A percentile compares a stretch with the other conserved stretches of the same genome.
phyloP scores from a whole-genome alignment of 2,329 filamentous ascomycete species.

The Paradendryphiella salina region DNA sequence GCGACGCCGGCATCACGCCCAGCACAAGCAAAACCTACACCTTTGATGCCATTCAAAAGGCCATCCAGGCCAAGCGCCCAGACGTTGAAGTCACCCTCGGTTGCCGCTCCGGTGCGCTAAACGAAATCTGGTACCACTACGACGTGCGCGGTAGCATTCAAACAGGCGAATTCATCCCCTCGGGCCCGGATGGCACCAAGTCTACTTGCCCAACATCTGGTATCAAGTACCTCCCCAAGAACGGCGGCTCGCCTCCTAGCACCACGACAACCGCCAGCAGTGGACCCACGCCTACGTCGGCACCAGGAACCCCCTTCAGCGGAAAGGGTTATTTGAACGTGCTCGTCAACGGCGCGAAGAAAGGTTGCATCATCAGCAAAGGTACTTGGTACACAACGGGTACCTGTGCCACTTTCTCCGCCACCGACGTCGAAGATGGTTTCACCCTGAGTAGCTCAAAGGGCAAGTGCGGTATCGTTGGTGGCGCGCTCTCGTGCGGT shows the following conservation, averaged over 20 bases:
- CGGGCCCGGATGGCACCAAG: constrained; percentile 60
- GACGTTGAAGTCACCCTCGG: constrained; percentile 64
- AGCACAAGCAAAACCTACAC: constrained; percentile 62
- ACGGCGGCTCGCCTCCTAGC: constrained; percentile 28
- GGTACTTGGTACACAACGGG: constrained; percentile 70
- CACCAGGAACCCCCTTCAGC: constrained; percentile 54
- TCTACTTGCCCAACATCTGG: constrained; percentile 65
- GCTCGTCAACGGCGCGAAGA: constrained; percentile 51
- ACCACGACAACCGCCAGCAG: constrained; percentile 34
- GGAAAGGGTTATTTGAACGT: constrained; percentile 66
- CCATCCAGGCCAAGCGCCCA: constrained; percentile 58
- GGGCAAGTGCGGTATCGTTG: constrained; percentile 58
- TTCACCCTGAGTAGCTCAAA: constrained; percentile 43
- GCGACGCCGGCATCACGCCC: constrained; percentile 63
- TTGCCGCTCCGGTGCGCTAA: constrained; percentile 54
- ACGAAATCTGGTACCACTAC: constrained; percentile 66
- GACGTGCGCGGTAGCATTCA: constrained; percentile 63
- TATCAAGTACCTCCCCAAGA: constrained; percentile 68
- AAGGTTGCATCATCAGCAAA: constrained; percentile 68
- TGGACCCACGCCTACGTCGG: constrained; percentile 32
- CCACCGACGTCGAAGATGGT: constrained; percentile 45
- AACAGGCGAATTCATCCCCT: constrained; percentile 62
- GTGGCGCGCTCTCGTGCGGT: constrained; percentile 60
- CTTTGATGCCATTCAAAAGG: constrained; percentile 60
- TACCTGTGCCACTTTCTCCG: constrained; percentile 68